phyloP scores from a whole-genome alignment of 1,284 basidiomycete genomes.

The Anthracocystis panici-leucophaei region DNA sequence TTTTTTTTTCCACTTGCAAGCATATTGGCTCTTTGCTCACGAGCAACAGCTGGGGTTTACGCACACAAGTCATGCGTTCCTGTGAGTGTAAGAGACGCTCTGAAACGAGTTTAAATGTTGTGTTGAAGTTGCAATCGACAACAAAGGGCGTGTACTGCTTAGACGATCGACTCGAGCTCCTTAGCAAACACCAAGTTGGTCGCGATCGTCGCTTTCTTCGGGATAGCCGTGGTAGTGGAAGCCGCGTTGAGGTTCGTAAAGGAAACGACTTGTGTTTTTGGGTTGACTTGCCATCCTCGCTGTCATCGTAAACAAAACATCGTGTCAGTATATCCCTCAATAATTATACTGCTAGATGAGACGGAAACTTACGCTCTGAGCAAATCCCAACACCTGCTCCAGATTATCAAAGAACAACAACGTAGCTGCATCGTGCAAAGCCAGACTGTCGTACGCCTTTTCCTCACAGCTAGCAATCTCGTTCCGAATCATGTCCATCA shows the following conservation, averaged over 20 bases:
- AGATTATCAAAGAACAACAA: conserved; percentile 86
- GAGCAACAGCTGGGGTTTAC: too few species aligned
- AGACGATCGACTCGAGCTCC: conserved; percentile 69
- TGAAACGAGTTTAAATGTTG: too few species aligned
- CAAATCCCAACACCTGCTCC: conserved; percentile 82
- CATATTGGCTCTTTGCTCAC: too few species aligned
- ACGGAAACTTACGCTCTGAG: conserved; percentile 73
- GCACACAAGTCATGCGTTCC: too few species aligned
- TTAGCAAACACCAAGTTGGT: conserved; percentile 67
- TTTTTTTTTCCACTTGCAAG: too few species aligned
- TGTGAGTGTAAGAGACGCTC: too few species aligned
- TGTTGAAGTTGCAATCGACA: too few species aligned
- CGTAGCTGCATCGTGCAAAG: conserved; percentile 86
- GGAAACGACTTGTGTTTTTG: conserved; percentile 67
- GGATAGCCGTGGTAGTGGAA: conserved; percentile 44
- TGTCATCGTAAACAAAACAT: conserved; percentile 18
- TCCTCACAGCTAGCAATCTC: conserved; percentile 95
- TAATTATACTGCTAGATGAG: background rate
- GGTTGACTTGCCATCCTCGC: conserved; percentile 70
- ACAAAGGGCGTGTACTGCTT: background rate
- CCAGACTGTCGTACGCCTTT: conserved; percentile 86
- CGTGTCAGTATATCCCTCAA: background rate
- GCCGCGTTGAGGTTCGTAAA: conserved; percentile 51
- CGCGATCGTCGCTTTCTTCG: conserved; percentile 65
- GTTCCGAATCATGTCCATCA: conserved; percentile 92